Conservation (phyloP, 2,329 filamentous ascomycete genomes). For the Mycosphaerella sp. region DNA sequence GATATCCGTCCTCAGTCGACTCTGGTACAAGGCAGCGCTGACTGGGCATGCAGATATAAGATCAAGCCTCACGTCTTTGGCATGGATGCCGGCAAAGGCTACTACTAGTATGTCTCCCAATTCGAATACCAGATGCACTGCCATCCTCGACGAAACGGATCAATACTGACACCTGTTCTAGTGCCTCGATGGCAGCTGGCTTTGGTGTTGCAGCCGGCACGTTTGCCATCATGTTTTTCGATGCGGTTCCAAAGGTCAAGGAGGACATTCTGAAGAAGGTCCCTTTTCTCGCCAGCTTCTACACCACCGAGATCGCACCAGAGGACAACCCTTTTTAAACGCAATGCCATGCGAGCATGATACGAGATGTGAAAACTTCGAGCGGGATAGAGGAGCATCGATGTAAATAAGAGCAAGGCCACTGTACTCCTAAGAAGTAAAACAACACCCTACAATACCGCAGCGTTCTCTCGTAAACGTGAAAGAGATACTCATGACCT, state of each 20-base stretch:
- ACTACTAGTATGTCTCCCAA: slow-evolving; percentile 7
- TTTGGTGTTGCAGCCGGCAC: slow-evolving; percentile 55
- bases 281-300: slow-evolving; percentile 53
- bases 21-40: slow-evolving; percentile 2
- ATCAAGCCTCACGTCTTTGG: slow-evolving; percentile 46
- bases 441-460: not conserved
- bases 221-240: slow-evolving; percentile 59
- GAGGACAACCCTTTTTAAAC: slow-evolving; percentile 57
- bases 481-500: not conserved
- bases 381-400: slow-evolving; percentile 2
- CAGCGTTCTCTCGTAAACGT: not conserved
- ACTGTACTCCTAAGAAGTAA: slow-evolving; percentile 16
- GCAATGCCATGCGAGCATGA: not conserved
- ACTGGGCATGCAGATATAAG: slow-evolving; percentile 42
- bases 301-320: slow-evolving; percentile 51
- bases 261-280: slow-evolving; percentile 47
- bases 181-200: slow-evolving; percentile 45
- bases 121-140: not conserved
- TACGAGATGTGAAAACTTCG: not conserved
- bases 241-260: slow-evolving; percentile 47
- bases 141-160: not conserved
- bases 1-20: not conserved
- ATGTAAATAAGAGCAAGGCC: slow-evolving; percentile 23
- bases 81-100: slow-evolving; percentile 18
- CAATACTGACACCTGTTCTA: slow-evolving; percentile 26